Evolutionary conservation across 192 early-diverging fungal genomes (phyloP).

Genomic region (Backusella parvicylindrica): DNA sequence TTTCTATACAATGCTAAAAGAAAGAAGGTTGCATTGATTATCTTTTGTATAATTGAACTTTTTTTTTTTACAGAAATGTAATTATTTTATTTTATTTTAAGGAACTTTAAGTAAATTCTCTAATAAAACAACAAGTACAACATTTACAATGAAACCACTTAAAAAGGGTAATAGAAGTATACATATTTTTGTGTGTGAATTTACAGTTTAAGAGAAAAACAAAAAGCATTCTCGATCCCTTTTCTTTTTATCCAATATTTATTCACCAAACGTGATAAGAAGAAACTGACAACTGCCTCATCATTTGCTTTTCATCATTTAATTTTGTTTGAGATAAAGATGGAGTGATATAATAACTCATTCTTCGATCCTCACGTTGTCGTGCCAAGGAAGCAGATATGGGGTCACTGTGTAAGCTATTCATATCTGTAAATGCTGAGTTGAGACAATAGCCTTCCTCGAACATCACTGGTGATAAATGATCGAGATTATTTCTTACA

Average conservation of each 20-base stretch:
- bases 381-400: constrained; percentile 13
- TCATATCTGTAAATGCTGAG: neutral
- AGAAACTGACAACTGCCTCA: constrained; percentile 11
- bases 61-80: neutral
- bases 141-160: constrained; percentile 3
- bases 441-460: constrained; percentile 8
- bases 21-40: neutral
- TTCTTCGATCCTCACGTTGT: constrained; percentile 9
- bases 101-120: neutral
- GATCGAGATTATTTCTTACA: neutral
- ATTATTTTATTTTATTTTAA: neutral
- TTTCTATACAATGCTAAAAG: neutral
- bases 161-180: neutral
- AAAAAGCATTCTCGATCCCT: neutral
- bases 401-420: neutral
- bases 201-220: neutral
- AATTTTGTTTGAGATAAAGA: neutral
- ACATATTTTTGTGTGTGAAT: constrained; percentile 6
- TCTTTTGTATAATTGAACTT: no score
- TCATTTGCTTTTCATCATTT: constrained; percentile 1
- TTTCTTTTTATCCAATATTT: neutral
- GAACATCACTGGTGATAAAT: neutral
- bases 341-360: constrained; percentile 8
- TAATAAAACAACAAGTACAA: neutral
- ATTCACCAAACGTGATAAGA: constrained; percentile 21